Base-by-base conservation (phyloP, 2,329 filamentous ascomycete genomes). In the Biscogniauxia sp. region DNA sequence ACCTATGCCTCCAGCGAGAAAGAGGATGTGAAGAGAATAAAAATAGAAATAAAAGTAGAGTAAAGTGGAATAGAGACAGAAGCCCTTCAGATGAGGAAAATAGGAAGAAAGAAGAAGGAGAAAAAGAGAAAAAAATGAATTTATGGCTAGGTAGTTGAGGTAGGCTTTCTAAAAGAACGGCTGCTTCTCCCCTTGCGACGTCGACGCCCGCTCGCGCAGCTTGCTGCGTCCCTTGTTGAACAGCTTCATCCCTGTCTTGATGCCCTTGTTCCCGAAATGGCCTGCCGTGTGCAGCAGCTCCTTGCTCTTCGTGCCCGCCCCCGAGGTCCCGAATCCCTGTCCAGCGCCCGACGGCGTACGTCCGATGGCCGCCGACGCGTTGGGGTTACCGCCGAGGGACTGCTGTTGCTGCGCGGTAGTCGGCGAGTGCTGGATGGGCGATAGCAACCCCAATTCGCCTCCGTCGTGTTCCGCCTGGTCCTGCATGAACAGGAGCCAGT, bases 191-290 rank as follows among this genome's bases (percentile, higher is more conserved):
- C 23, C 23, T 5, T 23, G 23, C 23, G 23, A 23, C 5, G 23
- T 3, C 23, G 23, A 23, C 28, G 28, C 85, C 73, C 82, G 61
- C 51, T 68, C 84, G 64, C 84, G 81, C 74, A 97, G 87, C 76
- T 92, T 94, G 78, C 85, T 94, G 78, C 91, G 94, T 68, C 93
- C 92, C 79, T 96, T 96, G 66, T 90, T 92, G 75, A 97, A 88
- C 65, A 97, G 77, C 56, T 93, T 94, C 79, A 97, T 97, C 54
- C 93, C 93, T 61, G 92, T 92, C 73, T 92, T 93, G 79, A 91
- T 91, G 66, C 93, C 92, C 57, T 93, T 94, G 78, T 97, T 97
- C 58, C 93, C 93, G 66, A 93, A 92, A 71, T 90, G 92, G 57
- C 92, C 92, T 58, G 93, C 93, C 20, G 89, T 89, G 66, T 95